These are phyloP conservation scores for Aciculosporium take DNA, from an alignment of 2,329 filamentous ascomycete genomes.

Conservation along the genomic window DNA sequence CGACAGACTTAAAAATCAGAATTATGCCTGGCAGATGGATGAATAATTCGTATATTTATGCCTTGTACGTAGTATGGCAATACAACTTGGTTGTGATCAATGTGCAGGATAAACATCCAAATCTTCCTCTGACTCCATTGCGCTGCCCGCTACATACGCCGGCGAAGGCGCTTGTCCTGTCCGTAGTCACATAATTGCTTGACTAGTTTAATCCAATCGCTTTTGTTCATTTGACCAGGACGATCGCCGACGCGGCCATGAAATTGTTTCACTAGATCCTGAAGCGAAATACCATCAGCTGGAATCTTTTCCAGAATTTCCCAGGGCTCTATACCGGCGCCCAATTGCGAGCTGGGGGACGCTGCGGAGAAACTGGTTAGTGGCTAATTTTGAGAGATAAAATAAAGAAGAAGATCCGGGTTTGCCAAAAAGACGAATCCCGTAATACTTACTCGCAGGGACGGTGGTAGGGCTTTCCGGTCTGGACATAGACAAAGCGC, in stretches of 20 bases:
- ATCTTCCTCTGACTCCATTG: not conserved
- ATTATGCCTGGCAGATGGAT: slow-evolving; percentile 96
- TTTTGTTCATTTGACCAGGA: slow-evolving; percentile 35
- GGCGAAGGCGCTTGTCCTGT: slow-evolving; percentile 36
- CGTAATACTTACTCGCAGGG: slow-evolving; percentile 21
- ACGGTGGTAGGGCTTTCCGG: slow-evolving; percentile 43
- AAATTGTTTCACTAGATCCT: slow-evolving; percentile 40
- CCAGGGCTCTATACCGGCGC: slow-evolving; percentile 28
- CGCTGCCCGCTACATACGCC: slow-evolving; percentile 19
- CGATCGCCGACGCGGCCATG: slow-evolving; percentile 36
- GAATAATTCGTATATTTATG: slow-evolving; percentile 36
- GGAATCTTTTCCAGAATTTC: slow-evolving; percentile 43
- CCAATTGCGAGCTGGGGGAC: slow-evolving; percentile 21
- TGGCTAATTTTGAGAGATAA: too few relatives aligned
- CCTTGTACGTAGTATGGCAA: not conserved
- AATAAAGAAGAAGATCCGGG: not conserved
- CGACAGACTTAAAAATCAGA: slow-evolving; percentile 61
- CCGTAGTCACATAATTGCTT: slow-evolving; percentile 40
- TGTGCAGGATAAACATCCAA: not conserved
- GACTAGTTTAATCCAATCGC: slow-evolving; percentile 45
- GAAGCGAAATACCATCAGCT: slow-evolving; percentile 39
- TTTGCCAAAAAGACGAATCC: not conserved
- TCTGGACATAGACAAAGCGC: slow-evolving; percentile 44
- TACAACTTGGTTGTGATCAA: not conserved
- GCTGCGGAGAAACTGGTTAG: slow-evolving; percentile 11